phyloP scores from a whole-genome alignment of 176 grass and related monocot species.

The Oryza meyeriana region DNA sequence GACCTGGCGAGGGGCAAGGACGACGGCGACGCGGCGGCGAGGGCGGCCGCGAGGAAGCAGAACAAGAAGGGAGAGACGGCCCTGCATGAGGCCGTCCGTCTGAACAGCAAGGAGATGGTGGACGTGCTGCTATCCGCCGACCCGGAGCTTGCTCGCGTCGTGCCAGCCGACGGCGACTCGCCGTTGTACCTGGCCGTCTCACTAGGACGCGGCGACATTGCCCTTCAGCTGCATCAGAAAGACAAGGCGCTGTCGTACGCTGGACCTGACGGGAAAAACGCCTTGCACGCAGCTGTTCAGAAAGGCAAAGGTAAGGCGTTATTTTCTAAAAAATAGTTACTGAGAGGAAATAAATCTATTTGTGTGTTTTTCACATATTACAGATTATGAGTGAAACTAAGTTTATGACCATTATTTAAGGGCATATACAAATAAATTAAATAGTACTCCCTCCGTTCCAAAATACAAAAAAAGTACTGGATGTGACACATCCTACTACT shows the following conservation, averaged over 20 bases:
- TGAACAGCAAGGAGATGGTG: background rate
- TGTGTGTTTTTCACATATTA: too few species aligned
- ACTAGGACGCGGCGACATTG: background rate
- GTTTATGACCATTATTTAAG: too few species aligned
- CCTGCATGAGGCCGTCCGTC: background rate
- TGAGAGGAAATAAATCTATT: too few species aligned
- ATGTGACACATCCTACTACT: too few species aligned
- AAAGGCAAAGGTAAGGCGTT: background rate
- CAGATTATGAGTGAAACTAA: too few species aligned
- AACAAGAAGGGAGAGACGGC: background rate
- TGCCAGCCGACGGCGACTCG: background rate
- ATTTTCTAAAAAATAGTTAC: too few species aligned
- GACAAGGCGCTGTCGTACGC: background rate
- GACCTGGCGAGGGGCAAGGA: background rate
- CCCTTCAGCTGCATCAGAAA: background rate
- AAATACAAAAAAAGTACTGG: too few species aligned
- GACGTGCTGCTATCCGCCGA: background rate
- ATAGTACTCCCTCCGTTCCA: too few species aligned
- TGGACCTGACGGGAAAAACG: slow-evolving; percentile 16
- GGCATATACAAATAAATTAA: too few species aligned
- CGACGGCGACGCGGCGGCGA: background rate
- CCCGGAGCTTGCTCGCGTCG: background rate
- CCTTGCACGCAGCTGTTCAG: slow-evolving; percentile 10
- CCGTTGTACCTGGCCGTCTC: slow-evolving; percentile 12
- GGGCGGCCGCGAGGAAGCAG: background rate